Evolutionary conservation across 2,329 filamentous ascomycete genomes (phyloP), one percentile per base, ranked within the genome.

Genomic region (Aspergillus sp.): DNA sequence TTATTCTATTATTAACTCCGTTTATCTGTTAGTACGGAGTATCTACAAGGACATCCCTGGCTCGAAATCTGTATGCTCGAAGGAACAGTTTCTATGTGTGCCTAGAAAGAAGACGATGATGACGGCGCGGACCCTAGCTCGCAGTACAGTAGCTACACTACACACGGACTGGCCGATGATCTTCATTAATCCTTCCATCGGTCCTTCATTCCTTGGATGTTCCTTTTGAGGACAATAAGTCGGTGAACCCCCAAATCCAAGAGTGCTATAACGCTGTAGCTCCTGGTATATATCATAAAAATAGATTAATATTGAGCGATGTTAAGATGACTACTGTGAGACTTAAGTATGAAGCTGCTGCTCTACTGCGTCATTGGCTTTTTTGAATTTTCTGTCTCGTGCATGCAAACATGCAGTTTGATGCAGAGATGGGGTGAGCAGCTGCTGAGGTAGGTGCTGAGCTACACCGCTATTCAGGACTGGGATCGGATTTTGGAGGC

Each of bases 401-500:
- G n/a, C 45, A 48, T 23, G 46, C 46, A 48, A 48, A 48, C 46
- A 48, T 48, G 46, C 46, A 48, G 19, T 11, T 48, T 4, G n/a
- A 41, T 13, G 34, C 34, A 41, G 34, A 41, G 34, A 41, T 5
- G 34, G 34, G 34, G 34, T 41, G 34, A 41, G 34, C 25, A 28
- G 34, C 8, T 41, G 11, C 8, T 49, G 19, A n/a, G 45, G n/a
- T 19, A 47, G 45, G 34, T 41, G 34, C 4, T 41, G 34, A 41
- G 34, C 48, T 50, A 50, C 48, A 50, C 48, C 48, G 48, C 48
- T 50, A 50, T 22, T 50, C 23, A 30, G 25, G 48, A 15, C n/a
- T 50, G 48, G 28, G 11, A 48, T 23, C 7, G 6, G 25, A 23
- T 13, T 46, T 48, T 48, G 45, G 45, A 48, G 23, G 22, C 13